Base-by-base conservation (phyloP, 768 basidiomycete genomes). In the Tulasnella sp. region DNA sequence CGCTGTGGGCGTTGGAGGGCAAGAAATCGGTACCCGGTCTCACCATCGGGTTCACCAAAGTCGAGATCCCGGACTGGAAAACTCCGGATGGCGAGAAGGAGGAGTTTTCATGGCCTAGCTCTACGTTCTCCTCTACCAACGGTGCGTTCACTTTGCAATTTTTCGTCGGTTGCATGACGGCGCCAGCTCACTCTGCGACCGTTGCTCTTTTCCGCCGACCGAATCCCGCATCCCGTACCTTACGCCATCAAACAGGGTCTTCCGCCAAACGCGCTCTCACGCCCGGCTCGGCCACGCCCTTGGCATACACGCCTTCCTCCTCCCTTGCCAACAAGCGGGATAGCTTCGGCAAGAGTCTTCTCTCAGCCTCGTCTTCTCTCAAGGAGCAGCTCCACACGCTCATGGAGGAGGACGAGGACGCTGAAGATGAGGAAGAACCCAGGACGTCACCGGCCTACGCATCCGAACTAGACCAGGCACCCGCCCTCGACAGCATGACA, bases 1-100 rank as follows among this genome's bases (percentile, higher is more conserved):
- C 95, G 11, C 89, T 96, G 58, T 91, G 88, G 88, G 91, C 93
- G 15, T 87, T 97, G 67, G 95, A 97, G 83, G 95, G 94, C 70
- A 92, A 92, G 83, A 58, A 58, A 54, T 87, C 89, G 2, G 90
- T 91, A 54, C 25, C 34, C 71, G 82, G 81, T 67, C 85, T 80
- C 49, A 75, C 77, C 42, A 71, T 78, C 54, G 80, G 81, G 34
- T 93, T 88, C 81, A 86, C 89, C 78, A 92, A 88, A 80, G 93
- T 95, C 29, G 91, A 94, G 84, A 94, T 95, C 31, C 93, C 93
- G 37, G 93, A 94, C 36, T 80, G 94, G 40, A 84, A 86, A 40
- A 88, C 87, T 0, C 87, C 91, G 11, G 87, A 88, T 74, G 81
- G 86, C 77, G 86, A 89, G 80, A 87, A 87, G 77, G 81, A 87